Conservation (phyloP, 2,329 filamentous ascomycete genomes). For the Hortaea werneckii region DNA sequence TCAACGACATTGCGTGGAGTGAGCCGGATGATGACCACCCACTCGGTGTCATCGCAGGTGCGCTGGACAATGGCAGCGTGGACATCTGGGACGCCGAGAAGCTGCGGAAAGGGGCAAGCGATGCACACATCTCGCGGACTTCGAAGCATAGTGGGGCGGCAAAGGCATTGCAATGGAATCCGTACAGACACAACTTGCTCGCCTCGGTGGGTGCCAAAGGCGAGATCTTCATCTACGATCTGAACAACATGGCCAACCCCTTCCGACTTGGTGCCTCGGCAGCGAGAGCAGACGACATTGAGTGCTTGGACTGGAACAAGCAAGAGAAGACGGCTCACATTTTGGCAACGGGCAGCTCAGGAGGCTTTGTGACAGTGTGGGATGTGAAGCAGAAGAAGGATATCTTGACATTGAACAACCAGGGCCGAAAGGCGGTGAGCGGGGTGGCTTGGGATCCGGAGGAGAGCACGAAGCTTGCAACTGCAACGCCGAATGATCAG, state of each 20-base stretch:
- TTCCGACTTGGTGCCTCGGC: constrained; percentile 82
- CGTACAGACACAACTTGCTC: constrained; percentile 77
- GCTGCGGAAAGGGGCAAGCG: constrained; percentile 41
- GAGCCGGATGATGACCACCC: constrained; percentile 68
- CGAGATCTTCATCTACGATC: constrained; percentile 90
- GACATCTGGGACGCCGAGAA: constrained; percentile 87
- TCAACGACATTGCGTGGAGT: constrained; percentile 95
- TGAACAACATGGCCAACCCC: constrained; percentile 79
- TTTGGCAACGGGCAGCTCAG: constrained; percentile 82
- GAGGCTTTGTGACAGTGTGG: constrained; percentile 96
- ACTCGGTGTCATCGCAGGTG: constrained; percentile 85
- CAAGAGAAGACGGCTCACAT: constrained; percentile 79
- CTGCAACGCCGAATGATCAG: constrained; percentile 80
- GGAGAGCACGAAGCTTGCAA: constrained; percentile 83
- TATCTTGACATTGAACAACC: constrained; percentile 83
- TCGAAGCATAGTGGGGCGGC: constrained; percentile 86
- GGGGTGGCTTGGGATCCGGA: constrained; percentile 96
- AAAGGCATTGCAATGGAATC: constrained; percentile 95
- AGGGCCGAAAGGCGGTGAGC: constrained; percentile 83
- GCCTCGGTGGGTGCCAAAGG: constrained; percentile 90
- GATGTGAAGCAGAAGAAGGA: constrained; percentile 97
- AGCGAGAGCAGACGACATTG: constrained; percentile 86
- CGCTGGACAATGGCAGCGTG: constrained; percentile 85
- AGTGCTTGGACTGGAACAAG: constrained; percentile 96
- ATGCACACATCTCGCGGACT: constrained; percentile 76